A percentile compares a stretch with the other conserved stretches of the same genome.
Conservation (phyloP, 306 rosid species). For the Acacia melanoxylon region DNA sequence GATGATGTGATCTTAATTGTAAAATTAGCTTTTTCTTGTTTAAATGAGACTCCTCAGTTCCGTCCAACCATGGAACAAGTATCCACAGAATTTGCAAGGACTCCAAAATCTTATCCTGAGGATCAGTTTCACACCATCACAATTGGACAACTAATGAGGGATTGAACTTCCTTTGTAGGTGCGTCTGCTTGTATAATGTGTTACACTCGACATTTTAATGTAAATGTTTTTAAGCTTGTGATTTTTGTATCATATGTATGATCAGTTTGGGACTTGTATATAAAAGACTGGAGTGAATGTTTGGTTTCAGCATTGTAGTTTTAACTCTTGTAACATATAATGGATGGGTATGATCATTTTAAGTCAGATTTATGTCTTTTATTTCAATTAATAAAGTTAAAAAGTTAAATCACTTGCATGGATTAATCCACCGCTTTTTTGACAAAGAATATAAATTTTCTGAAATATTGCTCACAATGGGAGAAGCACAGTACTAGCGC, state of each 20-base stretch:
- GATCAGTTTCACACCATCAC: neutral
- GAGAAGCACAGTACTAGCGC: neutral
- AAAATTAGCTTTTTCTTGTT: neutral
- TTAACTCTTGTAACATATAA: neutral
- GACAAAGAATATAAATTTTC: too few species aligned
- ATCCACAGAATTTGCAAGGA: neutral
- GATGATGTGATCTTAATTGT: neutral
- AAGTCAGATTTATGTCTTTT: neutral
- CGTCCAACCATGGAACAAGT: slow-evolving; percentile 33
- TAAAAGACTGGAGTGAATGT: neutral
- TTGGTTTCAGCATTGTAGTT: neutral
- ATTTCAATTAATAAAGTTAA: too few species aligned
- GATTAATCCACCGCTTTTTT: neutral
- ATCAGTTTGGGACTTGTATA: neutral
- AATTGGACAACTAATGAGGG: neutral
- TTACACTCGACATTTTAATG: neutral
- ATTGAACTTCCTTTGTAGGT: neutral
- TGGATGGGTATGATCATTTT: neutral
- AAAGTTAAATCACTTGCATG: neutral
- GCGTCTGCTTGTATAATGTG: neutral
- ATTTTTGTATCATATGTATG: neutral
- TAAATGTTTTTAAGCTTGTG: too few species aligned
- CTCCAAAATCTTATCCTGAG: neutral
- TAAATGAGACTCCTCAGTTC: neutral
- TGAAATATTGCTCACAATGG: neutral